Evolutionary conservation across 2,329 filamentous ascomycete genomes (phyloP).

Genomic region (Penicillium janthinellum): DNA sequence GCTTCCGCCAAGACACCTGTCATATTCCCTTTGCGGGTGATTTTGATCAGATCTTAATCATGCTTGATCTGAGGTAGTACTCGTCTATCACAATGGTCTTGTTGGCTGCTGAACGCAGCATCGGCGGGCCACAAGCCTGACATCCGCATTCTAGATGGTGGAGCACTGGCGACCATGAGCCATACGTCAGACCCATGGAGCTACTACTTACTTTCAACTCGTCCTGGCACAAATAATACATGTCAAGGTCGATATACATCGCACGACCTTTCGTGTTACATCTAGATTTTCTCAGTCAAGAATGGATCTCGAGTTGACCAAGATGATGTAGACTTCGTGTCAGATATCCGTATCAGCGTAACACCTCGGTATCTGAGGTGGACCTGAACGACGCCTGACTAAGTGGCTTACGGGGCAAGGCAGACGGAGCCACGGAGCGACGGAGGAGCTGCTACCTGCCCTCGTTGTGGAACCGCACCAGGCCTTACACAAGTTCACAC

Average conservation of each 20-base stretch:
- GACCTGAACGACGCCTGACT: constrained; percentile 1
- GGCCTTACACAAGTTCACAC: not conserved
- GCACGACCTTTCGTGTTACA: no score
- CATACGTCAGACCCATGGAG: not conserved
- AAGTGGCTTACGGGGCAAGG: not conserved
- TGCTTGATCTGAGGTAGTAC: not conserved
- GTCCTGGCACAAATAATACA: no score
- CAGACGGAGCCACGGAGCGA: not conserved
- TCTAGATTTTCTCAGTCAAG: no score
- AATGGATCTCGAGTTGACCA: not conserved
- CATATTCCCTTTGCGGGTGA: not conserved
- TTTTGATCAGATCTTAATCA: not conserved
- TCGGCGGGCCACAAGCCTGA: constrained; percentile 8
- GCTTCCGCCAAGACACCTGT: not conserved
- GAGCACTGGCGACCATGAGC: constrained; percentile 2
- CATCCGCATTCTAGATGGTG: constrained; percentile 23
- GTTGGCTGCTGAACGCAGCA: constrained; percentile 17
- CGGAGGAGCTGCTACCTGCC: not conserved
- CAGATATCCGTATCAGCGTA: not conserved
- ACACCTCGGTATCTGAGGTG: constrained; percentile 7
- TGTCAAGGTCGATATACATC: no score
- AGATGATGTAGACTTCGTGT: not conserved
- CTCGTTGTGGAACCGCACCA: constrained; percentile 1
- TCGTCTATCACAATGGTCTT: not conserved
- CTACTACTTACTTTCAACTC: no score